Conservation (phyloP, 2,329 filamentous ascomycete species). For the Sarocladium oryzae region DNA sequence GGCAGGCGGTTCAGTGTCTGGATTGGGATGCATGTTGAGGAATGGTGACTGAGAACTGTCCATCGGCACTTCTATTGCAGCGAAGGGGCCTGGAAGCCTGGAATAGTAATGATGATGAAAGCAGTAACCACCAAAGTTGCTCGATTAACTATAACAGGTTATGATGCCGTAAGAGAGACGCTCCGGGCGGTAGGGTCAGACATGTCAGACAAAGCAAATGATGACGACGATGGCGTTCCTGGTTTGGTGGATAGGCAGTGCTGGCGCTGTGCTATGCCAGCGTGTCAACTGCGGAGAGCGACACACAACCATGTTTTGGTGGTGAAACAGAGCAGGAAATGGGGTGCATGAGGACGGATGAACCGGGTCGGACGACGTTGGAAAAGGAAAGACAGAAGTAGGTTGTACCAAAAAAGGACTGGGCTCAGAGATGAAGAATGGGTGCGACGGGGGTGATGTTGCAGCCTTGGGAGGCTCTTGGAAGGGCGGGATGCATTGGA, state of each 20-base stretch:
- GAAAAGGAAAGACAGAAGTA: too few species aligned
- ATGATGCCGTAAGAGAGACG: neutral
- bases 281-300: constrained; percentile 7
- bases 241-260: neutral
- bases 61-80: too few species aligned
- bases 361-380: neutral
- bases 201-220: neutral
- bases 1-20: neutral
- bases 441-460: neutral
- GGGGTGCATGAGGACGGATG: neutral
- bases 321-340: neutral
- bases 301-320: neutral
- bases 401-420: neutral
- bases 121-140: neutral
- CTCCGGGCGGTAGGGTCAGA: neutral
- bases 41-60: neutral
- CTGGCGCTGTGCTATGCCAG: neutral
- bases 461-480: neutral
- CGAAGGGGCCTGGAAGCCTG: too few species aligned
- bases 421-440: neutral
- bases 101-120: too few species aligned
- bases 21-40: neutral
- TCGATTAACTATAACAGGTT: neutral
- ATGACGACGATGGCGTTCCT: constrained; percentile 4
- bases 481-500: neutral